These are phyloP conservation scores for Ceratocystis huliohia DNA, from an alignment of 2,329 filamentous ascomycete species.

Conservation along the genomic window DNA sequence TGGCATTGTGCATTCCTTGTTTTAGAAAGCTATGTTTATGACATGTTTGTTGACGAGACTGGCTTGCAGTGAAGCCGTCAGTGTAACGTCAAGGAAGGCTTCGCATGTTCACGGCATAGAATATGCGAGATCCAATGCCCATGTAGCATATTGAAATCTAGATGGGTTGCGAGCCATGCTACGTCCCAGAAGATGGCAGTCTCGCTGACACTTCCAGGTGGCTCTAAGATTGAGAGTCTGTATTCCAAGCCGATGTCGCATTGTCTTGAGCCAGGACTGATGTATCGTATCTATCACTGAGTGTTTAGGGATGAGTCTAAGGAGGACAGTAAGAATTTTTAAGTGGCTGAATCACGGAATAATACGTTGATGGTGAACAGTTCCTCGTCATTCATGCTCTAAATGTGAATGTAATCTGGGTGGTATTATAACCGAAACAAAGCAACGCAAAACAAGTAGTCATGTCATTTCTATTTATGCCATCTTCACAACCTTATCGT, in stretches of 20 bases:
- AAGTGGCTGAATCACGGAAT: background rate
- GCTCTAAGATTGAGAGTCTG: too few species aligned
- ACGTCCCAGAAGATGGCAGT: background rate
- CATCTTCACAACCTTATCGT: conserved; percentile 57
- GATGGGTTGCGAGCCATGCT: background rate
- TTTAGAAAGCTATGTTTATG: background rate
- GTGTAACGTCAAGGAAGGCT: background rate
- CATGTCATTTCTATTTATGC: conserved; percentile 33
- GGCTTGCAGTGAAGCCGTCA: background rate
- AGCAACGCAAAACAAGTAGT: conserved; percentile 13
- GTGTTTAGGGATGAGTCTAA: too few species aligned
- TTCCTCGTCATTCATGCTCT: background rate
- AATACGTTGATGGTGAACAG: background rate
- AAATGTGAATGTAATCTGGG: background rate
- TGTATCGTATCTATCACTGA: too few species aligned
- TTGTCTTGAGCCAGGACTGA: too few species aligned
- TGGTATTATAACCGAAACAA: conserved; percentile 10
- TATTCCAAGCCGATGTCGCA: too few species aligned
- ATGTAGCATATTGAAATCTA: background rate
- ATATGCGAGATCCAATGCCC: background rate
- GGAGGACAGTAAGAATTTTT: background rate
- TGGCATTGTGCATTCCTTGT: background rate
- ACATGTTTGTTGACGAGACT: background rate
- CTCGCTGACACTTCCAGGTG: too few species aligned
- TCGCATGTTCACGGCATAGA: background rate